Percentiles rank a stretch among this genome's conserved stretches.
Conservation (phyloP, 371 early-diverging fungal genomes). For the Mucor racemosus region DNA sequence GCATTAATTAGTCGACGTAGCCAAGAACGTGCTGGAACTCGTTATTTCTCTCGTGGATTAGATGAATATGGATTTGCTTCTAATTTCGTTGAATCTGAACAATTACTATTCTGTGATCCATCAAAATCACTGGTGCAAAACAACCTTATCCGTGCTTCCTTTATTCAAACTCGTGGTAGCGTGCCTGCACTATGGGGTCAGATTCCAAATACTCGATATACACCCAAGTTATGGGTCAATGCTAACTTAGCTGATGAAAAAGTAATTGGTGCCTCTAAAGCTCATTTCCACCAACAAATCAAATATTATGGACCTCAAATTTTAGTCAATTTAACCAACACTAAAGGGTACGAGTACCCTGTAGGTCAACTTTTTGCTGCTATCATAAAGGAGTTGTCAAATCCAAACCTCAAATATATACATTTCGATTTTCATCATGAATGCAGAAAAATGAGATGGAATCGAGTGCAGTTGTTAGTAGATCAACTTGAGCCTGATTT, state of each 20-base stretch:
- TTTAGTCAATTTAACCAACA: conserved; percentile 90
- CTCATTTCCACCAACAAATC: conserved; percentile 76
- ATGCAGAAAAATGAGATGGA: conserved; percentile 90
- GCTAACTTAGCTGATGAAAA: conserved; percentile 55
- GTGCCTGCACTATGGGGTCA: conserved; percentile 98
- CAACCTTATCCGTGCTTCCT: conserved; percentile 56
- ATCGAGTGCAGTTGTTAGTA: conserved; percentile 74
- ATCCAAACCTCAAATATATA: conserved; percentile 68
- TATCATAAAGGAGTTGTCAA: conserved; percentile 46
- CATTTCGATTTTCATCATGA: conserved; percentile 98
- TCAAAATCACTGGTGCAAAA: conserved; percentile 19
- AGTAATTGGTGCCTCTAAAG: conserved; percentile 55
- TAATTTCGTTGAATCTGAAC: conserved; percentile 99
- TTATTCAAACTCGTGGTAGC: conserved; percentile 96
- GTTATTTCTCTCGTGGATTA: conserved; percentile 95
- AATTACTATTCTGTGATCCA: conserved; percentile 70
- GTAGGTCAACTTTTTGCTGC: conserved; percentile 77
- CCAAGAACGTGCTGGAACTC: conserved; percentile 76
- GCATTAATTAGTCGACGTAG: conserved; percentile 82
- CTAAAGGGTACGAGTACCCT: conserved; percentile 83
- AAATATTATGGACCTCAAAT: conserved; percentile 78
- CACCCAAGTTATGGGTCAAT: conserved; percentile 74
- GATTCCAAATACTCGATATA: conserved; percentile 86
- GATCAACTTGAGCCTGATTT: conserved; percentile 71
- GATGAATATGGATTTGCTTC: conserved; percentile 92